phyloP scores from a whole-genome alignment of 495 filamentous ascomycete genomes.

The Hypomontagnella submonticulosa region DNA sequence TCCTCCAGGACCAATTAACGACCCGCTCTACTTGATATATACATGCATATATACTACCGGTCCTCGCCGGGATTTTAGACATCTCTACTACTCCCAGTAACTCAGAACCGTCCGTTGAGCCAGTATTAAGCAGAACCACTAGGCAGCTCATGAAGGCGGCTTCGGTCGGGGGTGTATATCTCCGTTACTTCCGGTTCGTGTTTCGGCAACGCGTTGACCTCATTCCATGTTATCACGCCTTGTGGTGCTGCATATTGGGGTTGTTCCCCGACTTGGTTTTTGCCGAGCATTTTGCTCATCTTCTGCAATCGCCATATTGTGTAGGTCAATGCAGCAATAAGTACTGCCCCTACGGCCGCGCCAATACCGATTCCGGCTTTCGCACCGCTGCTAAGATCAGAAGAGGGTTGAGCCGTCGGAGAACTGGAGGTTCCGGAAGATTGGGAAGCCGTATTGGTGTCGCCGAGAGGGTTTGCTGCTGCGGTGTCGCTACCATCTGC shows the following conservation, averaged over 20 bases:
- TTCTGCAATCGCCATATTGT: not conserved
- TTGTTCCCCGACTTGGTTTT: not conserved
- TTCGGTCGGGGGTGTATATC: not conserved
- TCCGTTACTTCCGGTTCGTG: not conserved
- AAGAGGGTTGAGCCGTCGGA: not conserved
- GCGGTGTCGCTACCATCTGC: not conserved
- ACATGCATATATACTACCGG: too few relatives aligned
- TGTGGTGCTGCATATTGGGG: not conserved
- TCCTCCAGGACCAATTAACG: not conserved
- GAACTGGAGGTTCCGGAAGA: not conserved
- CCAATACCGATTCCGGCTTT: conserved; percentile 12
- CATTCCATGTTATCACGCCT: not conserved
- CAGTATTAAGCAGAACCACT: not conserved
- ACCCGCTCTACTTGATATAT: too few relatives aligned
- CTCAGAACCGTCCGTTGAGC: not conserved
- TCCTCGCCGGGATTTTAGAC: too few relatives aligned
- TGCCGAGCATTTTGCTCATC: not conserved
- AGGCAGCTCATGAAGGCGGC: conserved; percentile 7
- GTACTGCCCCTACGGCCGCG: not conserved
- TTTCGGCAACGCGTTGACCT: not conserved
- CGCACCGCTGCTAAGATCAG: conserved; percentile 1
- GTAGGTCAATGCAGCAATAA: not conserved
- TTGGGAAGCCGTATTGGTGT: conserved; percentile 1
- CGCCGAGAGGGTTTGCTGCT: not conserved
- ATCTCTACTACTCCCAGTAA: too few relatives aligned